Evolutionary conservation across 2,329 filamentous ascomycete genomes (phyloP).

Genomic region (Venturia effusa): DNA sequence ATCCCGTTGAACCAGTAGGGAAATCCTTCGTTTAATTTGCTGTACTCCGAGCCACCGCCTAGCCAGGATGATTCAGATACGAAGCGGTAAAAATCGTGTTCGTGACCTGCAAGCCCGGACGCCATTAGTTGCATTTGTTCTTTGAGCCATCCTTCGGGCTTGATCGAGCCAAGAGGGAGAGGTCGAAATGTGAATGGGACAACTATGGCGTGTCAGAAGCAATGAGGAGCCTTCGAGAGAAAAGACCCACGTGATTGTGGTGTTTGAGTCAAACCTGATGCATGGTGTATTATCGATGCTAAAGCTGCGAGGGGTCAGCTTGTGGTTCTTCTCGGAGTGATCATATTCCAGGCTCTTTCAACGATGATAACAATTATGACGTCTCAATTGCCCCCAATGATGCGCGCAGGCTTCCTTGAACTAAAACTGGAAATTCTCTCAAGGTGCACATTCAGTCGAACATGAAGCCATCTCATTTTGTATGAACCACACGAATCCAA

Average conservation of each 20-base stretch:
- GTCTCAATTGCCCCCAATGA: not conserved
- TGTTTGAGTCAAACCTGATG: not conserved
- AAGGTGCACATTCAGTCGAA: not conserved
- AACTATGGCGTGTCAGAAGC: not conserved
- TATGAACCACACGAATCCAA: not conserved
- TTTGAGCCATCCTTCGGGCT: conserved; percentile 41
- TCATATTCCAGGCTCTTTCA: not conserved
- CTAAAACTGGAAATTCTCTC: no score
- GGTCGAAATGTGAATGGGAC: conserved; percentile 26
- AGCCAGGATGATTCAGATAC: conserved; percentile 42
- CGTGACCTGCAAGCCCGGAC: conserved; percentile 42
- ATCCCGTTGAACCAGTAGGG: conserved; percentile 51
- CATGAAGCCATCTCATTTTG: not conserved
- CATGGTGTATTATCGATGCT: conserved; percentile 3
- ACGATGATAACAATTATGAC: not conserved
- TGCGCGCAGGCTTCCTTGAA: no score
- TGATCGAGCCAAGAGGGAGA: conserved; percentile 39
- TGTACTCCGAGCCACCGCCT: conserved; percentile 42
- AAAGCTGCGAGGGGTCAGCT: not conserved
- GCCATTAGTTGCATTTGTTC: conserved; percentile 40
- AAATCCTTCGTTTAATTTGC: conserved; percentile 41
- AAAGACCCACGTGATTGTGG: not conserved
- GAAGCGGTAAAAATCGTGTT: conserved; percentile 45
- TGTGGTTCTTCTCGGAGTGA: not conserved
- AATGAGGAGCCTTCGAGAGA: not conserved